Evolutionary conservation across 2,329 filamentous ascomycete species (phyloP), one percentile per base, ranked within the genome.

Genomic region (Pseudocercospora macadamiae): DNA sequence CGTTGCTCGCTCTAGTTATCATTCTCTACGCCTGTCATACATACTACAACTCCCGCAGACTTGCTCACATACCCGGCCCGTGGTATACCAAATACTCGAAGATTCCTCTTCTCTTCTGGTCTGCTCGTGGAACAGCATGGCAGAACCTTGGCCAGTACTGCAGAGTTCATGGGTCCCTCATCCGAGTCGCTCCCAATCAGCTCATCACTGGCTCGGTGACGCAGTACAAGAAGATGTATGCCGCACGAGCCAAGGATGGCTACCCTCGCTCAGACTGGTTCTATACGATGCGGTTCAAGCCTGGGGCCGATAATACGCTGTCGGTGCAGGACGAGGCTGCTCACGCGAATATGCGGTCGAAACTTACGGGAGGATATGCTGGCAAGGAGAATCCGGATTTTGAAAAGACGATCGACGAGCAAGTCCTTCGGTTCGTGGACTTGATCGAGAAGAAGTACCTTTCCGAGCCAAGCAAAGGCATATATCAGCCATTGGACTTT

Each of bases 181-280:
- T 60, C 12, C 57, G 57, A 3, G 53, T 60, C 34, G 57, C 32
- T 1, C 55, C 55, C 9, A 42, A 42, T 30, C 55, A 53, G 9
- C 55, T 58, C 49, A 47, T 53, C 30, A 58, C 55, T 28, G 39
- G 48, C 36, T 58, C 55, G 3, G 55, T 51, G 16, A 54, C 39
- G n/a, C 37, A 39, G 37, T 58, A 49, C 47, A 58, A 54, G 55
- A 58, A 58, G 16, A 58, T 58, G 36, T 53, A 58, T 16, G 12
- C 23, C 42, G 18, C 42, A 3, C 18, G 18, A 3, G 14, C 42
- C 14, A 10, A 19, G 10, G 10, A 45, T 2, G 42, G 42, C 7
- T 58, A 58, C 21, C 49, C 42, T 23, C 48, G 55, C 19, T 58
- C 55, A n/a, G 55, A 58, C 34, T 61, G 54, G 59, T 57, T 54